A percentile compares a stretch with the other conserved stretches of the same genome.
These are phyloP conservation scores for Chenopodium berlandieri DNA, from an alignment of 148 eudicot genomes.

Conservation along the genomic window DNA sequence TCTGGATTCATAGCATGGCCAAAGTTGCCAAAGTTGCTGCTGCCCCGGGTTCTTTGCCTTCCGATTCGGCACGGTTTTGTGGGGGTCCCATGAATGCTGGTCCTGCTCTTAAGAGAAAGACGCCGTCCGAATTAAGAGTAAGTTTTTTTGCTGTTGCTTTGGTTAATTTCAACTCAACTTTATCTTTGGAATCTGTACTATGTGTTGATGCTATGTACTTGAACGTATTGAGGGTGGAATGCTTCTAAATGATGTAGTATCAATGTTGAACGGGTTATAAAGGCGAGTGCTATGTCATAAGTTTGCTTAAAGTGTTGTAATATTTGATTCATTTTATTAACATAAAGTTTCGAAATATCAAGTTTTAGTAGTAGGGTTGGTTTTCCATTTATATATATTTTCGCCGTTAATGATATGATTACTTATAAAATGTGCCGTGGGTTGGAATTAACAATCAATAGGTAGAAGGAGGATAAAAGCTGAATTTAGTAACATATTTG, in stretches of 20 bases:
- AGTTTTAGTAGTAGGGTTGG: no score
- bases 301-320: not conserved
- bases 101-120: conserved; percentile 61
- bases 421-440: not conserved
- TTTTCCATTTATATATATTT: no score
- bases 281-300: not conserved
- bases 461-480: not conserved
- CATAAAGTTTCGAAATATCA: not conserved
- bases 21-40: conserved; percentile 49
- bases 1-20: conserved; percentile 44
- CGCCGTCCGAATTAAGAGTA: conserved; percentile 87
- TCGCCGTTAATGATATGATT: not conserved
- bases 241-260: not conserved
- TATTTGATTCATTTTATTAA: not conserved
- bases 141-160: conserved; percentile 1
- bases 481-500: no score
- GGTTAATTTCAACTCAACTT: not conserved
- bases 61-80: conserved; percentile 44
- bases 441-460: not conserved
- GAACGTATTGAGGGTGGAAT: not conserved
- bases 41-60: conserved; percentile 40
- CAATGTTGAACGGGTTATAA: not conserved
- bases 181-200: not conserved
- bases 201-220: not conserved
- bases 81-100: conserved; percentile 40